Evolutionary conservation across 2,329 filamentous ascomycete species (phyloP).

Genomic region (Basipetospora chlamydospora): DNA sequence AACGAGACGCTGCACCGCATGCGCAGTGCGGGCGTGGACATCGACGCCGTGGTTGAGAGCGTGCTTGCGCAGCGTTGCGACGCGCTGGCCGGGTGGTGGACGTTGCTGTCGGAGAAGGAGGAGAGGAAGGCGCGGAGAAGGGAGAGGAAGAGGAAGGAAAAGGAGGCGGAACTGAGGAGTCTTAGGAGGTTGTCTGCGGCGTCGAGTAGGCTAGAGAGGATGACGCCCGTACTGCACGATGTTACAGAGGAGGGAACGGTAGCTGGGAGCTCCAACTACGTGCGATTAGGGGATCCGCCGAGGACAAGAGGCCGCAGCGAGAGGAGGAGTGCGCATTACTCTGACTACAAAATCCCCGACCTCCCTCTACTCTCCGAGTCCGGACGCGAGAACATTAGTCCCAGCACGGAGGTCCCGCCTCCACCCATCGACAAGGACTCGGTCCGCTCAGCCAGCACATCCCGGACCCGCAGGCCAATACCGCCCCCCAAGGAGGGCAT

Average conservation of each 20-base stretch:
- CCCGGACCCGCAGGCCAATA: slow-evolving; percentile 57
- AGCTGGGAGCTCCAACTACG: slow-evolving; percentile 29
- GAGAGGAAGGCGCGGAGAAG: slow-evolving; percentile 67
- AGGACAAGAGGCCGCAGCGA: slow-evolving; percentile 64
- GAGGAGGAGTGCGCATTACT: slow-evolving; percentile 55
- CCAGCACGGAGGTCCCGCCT: slow-evolving; percentile 39
- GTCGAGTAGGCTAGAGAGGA: slow-evolving; percentile 69
- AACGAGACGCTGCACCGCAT: slow-evolving; percentile 86
- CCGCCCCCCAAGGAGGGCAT: slow-evolving; percentile 76
- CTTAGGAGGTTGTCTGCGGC: slow-evolving; percentile 75
- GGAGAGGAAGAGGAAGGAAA: slow-evolving; percentile 73
- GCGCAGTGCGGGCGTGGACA: slow-evolving; percentile 85
- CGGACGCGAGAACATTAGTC: slow-evolving; percentile 24
- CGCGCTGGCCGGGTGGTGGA: slow-evolving; percentile 89
- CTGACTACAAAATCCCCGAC: slow-evolving; percentile 55
- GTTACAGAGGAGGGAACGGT: slow-evolving; percentile 64
- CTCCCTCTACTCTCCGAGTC: slow-evolving; percentile 63
- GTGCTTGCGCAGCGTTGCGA: slow-evolving; percentile 85
- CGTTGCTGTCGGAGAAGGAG: slow-evolving; percentile 84
- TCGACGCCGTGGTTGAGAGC: slow-evolving; percentile 87
- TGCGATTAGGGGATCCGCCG: slow-evolving; percentile 24
- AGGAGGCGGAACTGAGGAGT: slow-evolving; percentile 66
- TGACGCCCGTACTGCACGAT: slow-evolving; percentile 62
- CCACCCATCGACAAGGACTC: slow-evolving; percentile 69
- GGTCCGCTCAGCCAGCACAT: slow-evolving; percentile 61